phyloP scores from a whole-genome alignment of 805 yeast species.

The Kazachstania martiniae region DNA sequence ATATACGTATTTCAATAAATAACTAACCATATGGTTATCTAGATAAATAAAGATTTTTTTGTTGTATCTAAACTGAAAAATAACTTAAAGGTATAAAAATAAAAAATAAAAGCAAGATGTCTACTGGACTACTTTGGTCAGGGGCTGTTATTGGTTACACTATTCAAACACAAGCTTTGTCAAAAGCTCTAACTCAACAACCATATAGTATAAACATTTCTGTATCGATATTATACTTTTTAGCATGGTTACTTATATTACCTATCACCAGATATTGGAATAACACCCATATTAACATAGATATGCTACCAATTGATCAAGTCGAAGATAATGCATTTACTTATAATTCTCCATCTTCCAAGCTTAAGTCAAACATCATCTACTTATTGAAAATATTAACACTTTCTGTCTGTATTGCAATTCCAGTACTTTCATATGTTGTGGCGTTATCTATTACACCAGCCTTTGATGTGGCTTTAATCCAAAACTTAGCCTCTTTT shows the following conservation, averaged over 20 bases:
- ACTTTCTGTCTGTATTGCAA: constrained; percentile 12
- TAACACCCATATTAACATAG: neutral
- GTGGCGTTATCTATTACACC: constrained; percentile 22
- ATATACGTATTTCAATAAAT: no score
- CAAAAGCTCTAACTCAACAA: constrained; percentile 7
- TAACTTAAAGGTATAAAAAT: no score
- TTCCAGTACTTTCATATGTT: constrained; percentile 15
- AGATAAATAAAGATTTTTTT: no score
- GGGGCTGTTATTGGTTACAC: constrained; percentile 19
- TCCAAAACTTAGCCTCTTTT: constrained; percentile 24
- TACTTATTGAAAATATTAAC: constrained; percentile 9
- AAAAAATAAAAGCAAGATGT: neutral
- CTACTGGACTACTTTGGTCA: constrained; percentile 14
- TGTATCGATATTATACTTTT: constrained; percentile 17
- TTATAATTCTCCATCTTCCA: neutral
- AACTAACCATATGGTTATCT: no score
- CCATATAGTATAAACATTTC: constrained; percentile 9
- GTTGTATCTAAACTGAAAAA: no score
- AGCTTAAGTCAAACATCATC: neutral
- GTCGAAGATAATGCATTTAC: neutral
- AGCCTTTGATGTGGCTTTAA: constrained; percentile 24
- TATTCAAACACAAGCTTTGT: constrained; percentile 20
- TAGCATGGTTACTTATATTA: constrained; percentile 16
- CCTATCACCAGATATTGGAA: constrained; percentile 14
- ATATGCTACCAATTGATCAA: neutral